Evolutionary conservation across 169 alveolate genomes (phyloP).

Genomic region (Babesia sp.): DNA sequence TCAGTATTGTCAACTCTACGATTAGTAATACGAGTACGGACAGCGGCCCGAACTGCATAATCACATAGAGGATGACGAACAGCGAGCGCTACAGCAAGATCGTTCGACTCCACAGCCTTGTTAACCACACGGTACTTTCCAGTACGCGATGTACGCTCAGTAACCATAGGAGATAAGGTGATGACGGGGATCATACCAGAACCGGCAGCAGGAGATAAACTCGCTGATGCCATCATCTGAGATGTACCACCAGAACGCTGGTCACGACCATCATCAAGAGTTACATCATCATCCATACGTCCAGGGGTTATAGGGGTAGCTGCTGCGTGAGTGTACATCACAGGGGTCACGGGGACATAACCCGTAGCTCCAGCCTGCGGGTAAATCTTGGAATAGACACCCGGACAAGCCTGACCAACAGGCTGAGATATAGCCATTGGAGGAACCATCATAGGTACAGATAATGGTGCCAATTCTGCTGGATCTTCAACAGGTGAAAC

Average conservation of each 20-base stretch:
- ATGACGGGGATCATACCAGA: not conserved
- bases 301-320: slow-evolving; percentile 14
- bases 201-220: not conserved
- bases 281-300: not conserved
- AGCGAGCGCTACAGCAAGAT: slow-evolving; percentile 17
- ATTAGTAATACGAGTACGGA: slow-evolving; percentile 8
- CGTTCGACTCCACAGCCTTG: slow-evolving; percentile 36
- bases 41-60: not conserved
- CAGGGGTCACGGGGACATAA: slow-evolving; percentile 3
- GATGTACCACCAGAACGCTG: too few species aligned
- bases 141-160: not conserved
- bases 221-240: not conserved
- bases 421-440: slow-evolving; percentile 4
- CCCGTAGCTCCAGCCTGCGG: slow-evolving; percentile 7
- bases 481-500: not conserved
- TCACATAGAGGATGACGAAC: slow-evolving; percentile 51
- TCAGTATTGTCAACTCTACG: slow-evolving; percentile 10
- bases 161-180: not conserved
- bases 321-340: slow-evolving; percentile 5
- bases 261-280: not conserved
- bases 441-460: slow-evolving; percentile 7
- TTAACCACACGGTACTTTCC: not conserved
- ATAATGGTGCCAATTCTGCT: not conserved
- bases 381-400: not conserved
- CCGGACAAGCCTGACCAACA: not conserved